A percentile compares a stretch with the other conserved stretches of the same genome.
These are phyloP conservation scores for Aspergillus funiculosus DNA, from an alignment of 495 filamentous ascomycete genomes.

Conservation along the genomic window DNA sequence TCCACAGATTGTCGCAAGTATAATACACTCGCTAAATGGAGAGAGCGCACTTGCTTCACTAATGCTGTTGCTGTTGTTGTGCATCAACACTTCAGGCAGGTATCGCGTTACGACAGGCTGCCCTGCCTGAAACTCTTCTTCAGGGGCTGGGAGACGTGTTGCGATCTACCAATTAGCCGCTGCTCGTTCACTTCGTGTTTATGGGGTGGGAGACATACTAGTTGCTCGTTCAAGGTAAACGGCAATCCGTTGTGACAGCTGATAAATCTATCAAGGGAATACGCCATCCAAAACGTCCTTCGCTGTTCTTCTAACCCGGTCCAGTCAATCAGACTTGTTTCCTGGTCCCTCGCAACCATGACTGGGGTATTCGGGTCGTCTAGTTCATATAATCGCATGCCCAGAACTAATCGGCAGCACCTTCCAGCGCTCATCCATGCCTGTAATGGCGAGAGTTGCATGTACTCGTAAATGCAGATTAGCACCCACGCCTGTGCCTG, in stretches of 20 bases:
- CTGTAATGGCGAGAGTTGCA: slow-evolving; percentile 39
- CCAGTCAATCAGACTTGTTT: slow-evolving; percentile 18
- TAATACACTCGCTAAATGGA: slow-evolving; percentile 42
- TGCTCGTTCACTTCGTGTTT: background rate
- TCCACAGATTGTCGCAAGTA: slow-evolving; percentile 45
- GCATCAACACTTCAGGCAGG: slow-evolving; percentile 38
- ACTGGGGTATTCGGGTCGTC: slow-evolving; percentile 29
- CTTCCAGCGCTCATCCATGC: slow-evolving; percentile 51
- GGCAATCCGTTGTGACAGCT: slow-evolving; percentile 43
- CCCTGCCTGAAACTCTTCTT: slow-evolving; percentile 47
- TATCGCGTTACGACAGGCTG: slow-evolving; percentile 39
- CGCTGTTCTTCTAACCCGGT: slow-evolving; percentile 43
- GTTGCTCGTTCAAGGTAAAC: slow-evolving; percentile 46
- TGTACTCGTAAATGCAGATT: slow-evolving; percentile 48
- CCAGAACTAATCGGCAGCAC: slow-evolving; percentile 48
- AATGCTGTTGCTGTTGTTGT: background rate
- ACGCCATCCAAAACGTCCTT: slow-evolving; percentile 53
- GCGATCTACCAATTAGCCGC: slow-evolving; percentile 11
- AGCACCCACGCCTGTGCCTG: slow-evolving; percentile 52
- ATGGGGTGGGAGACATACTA: slow-evolving; percentile 27
- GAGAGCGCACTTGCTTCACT: slow-evolving; percentile 23
- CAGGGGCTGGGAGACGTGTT: slow-evolving; percentile 29
- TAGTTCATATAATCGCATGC: slow-evolving; percentile 45
- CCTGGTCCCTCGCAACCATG: slow-evolving; percentile 11
- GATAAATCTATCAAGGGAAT: slow-evolving; percentile 48